Percentiles rank a stretch among this genome's conserved stretches.
Evolutionary conservation across 2,329 filamentous ascomycete species (phyloP).

Genomic region (Pezicula carpinea): DNA sequence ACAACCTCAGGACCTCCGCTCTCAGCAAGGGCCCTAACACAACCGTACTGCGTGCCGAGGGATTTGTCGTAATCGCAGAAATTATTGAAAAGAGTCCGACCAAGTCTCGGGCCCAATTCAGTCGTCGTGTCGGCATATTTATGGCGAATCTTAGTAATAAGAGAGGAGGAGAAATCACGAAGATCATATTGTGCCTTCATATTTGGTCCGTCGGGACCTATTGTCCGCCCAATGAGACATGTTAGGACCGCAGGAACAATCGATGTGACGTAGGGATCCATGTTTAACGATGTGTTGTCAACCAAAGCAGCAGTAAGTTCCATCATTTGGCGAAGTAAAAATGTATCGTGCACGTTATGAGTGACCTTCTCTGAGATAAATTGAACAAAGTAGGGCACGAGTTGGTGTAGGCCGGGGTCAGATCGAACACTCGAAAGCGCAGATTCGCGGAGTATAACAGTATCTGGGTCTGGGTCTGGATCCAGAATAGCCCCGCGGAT

Average conservation of each 20-base stretch:
- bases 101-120: slow-evolving; percentile 80
- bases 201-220: slow-evolving; percentile 44
- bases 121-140: slow-evolving; percentile 80
- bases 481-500: slow-evolving; percentile 86
- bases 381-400: slow-evolving; percentile 93
- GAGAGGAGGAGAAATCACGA: slow-evolving; percentile 76
- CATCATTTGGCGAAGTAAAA: slow-evolving; percentile 89
- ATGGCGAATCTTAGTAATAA: slow-evolving; percentile 72
- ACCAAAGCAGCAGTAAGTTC: slow-evolving; percentile 80
- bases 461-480: slow-evolving; percentile 76
- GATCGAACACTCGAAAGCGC: slow-evolving; percentile 80
- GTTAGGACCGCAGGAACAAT: slow-evolving; percentile 87
- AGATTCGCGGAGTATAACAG: slow-evolving; percentile 68
- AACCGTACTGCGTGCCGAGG: slow-evolving; percentile 82
- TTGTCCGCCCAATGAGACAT: slow-evolving; percentile 78
- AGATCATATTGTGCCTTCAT: slow-evolving; percentile 69
- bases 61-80: slow-evolving; percentile 85
- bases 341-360: slow-evolving; percentile 84
- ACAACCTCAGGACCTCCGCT: slow-evolving; percentile 68
- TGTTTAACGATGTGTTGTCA: slow-evolving; percentile 74
- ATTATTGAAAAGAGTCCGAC: slow-evolving; percentile 86
- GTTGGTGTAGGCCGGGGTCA: slow-evolving; percentile 90
- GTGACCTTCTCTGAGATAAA: slow-evolving; percentile 96
- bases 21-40: slow-evolving; percentile 72
- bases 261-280: slow-evolving; percentile 55